Conservation (phyloP, 495 filamentous ascomycete species). For the Chaetomidium leptoderma region DNA sequence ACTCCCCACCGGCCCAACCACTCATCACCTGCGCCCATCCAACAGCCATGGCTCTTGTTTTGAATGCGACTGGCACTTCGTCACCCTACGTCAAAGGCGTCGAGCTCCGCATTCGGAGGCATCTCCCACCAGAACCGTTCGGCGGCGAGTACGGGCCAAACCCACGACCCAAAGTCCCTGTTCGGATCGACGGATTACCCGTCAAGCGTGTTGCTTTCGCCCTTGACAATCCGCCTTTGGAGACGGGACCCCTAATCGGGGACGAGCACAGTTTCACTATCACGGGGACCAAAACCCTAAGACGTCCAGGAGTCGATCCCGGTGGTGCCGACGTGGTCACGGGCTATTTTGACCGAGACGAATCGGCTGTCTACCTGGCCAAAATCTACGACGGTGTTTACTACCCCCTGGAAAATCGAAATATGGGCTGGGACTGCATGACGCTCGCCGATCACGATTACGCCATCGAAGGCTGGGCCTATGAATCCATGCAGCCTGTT, state of each 20-base stretch:
- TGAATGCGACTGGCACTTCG: too few relatives aligned
- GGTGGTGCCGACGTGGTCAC: constrained; percentile 1
- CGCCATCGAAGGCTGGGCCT: constrained; percentile 1
- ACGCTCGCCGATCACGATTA: constrained; percentile 1
- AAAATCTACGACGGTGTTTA: constrained; percentile 3
- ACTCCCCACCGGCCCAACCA: too few relatives aligned
- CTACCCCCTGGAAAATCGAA: neutral
- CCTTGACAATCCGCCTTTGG: neutral
- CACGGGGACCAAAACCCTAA: constrained; percentile 1
- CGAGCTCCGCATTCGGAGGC: neutral
- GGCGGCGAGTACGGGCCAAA: neutral
- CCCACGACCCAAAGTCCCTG: neutral
- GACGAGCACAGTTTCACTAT: constrained; percentile 3
- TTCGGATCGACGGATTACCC: neutral
- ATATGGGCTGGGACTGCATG: neutral
- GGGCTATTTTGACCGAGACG: neutral
- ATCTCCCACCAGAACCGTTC: constrained; percentile 1
- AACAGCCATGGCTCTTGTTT: too few relatives aligned
- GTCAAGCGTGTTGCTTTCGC: neutral
- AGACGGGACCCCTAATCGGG: neutral
- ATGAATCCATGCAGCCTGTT: constrained; percentile 3
- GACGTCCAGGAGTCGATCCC: neutral
- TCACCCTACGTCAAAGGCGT: neutral
- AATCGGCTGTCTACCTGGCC: neutral
- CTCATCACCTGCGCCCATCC: too few relatives aligned